Percentiles rank a stretch among this genome's conserved stretches.
Conservation (phyloP, 2,329 filamentous ascomycete genomes). For the Sporothrix globosa region DNA sequence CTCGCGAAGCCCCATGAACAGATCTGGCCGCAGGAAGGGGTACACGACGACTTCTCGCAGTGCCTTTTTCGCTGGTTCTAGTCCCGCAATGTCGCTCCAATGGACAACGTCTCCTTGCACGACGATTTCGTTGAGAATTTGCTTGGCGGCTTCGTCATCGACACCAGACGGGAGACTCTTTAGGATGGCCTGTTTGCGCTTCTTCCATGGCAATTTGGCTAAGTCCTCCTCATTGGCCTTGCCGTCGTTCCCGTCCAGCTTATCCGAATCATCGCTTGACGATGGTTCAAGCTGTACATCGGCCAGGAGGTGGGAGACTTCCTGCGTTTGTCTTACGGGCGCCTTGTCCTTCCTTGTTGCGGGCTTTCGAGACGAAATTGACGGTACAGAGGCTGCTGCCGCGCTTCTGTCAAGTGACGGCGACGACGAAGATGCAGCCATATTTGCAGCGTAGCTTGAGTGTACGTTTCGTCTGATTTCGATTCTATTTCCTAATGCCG, state of each 20-base stretch:
- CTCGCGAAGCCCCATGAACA: constrained; percentile 94
- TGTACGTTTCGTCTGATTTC: constrained; percentile 35
- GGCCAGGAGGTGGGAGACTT: constrained; percentile 33
- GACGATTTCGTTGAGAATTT: constrained; percentile 95
- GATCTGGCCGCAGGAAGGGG: constrained; percentile 88
- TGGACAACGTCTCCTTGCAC: constrained; percentile 92
- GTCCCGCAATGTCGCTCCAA: constrained; percentile 89
- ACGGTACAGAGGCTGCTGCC: not conserved
- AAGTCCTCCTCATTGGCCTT: constrained; percentile 27
- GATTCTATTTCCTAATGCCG: constrained; percentile 17
- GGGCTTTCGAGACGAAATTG: not conserved
- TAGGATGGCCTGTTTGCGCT: constrained; percentile 66
- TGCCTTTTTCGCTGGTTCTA: constrained; percentile 87
- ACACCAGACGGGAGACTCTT: constrained; percentile 80
- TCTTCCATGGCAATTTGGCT: constrained; percentile 55
- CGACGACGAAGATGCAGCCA: constrained; percentile 11
- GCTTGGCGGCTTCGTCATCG: constrained; percentile 79
- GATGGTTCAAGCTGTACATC: constrained; percentile 34
- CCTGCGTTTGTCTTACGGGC: not conserved
- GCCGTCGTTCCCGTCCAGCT: constrained; percentile 28
- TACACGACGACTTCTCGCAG: constrained; percentile 96
- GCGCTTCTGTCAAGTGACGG: constrained; percentile 14
- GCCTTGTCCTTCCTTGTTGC: constrained; percentile 28
- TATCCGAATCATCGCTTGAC: constrained; percentile 35
- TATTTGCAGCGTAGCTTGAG: constrained; percentile 30